Evolutionary conservation across 106 monocot genomes (phyloP).

Genomic region (Dioscorea alata): DNA sequence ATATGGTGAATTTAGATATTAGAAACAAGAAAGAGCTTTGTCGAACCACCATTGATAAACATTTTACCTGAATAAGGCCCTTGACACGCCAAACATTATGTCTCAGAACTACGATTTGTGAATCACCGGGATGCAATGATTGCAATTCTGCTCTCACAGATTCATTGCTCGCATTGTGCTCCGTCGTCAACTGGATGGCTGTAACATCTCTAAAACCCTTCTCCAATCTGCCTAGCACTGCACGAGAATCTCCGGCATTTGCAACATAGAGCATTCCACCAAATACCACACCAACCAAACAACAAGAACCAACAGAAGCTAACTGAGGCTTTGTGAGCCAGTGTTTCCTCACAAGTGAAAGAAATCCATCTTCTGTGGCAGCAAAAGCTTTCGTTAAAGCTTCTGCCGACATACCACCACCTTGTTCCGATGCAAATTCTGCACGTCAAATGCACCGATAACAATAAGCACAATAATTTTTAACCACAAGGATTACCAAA

Average conservation of each 20-base stretch:
- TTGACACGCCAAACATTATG: conserved; percentile 81
- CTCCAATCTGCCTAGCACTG: conserved; percentile 46
- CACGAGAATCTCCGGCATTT: conserved; percentile 85
- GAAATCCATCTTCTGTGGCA: conserved; percentile 74
- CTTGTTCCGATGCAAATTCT: conserved; percentile 23
- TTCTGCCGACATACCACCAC: conserved; percentile 32
- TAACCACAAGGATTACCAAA: background rate
- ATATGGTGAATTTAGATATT: too few relatives aligned
- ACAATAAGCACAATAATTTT: too few relatives aligned
- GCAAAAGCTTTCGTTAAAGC: conserved; percentile 54
- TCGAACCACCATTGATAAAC: too few relatives aligned
- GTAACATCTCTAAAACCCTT: conserved; percentile 25
- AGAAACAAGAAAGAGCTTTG: too few relatives aligned
- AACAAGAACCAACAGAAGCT: conserved; percentile 77
- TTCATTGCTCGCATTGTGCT: conserved; percentile 68
- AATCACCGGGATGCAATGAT: conserved; percentile 57
- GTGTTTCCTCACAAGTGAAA: conserved; percentile 48
- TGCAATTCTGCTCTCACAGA: conserved; percentile 60
- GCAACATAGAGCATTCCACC: conserved; percentile 58
- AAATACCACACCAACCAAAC: conserved; percentile 68
- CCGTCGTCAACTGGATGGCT: conserved; percentile 50
- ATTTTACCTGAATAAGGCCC: conserved; percentile 69
- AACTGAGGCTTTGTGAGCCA: conserved; percentile 58
- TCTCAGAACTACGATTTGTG: conserved; percentile 52
- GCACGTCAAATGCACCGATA: background rate